A percentile compares a stretch with the other conserved stretches of the same genome.
Evolutionary conservation across 2,329 filamentous ascomycete species (phyloP).

Genomic region (Cordyceps fumosorosea): DNA sequence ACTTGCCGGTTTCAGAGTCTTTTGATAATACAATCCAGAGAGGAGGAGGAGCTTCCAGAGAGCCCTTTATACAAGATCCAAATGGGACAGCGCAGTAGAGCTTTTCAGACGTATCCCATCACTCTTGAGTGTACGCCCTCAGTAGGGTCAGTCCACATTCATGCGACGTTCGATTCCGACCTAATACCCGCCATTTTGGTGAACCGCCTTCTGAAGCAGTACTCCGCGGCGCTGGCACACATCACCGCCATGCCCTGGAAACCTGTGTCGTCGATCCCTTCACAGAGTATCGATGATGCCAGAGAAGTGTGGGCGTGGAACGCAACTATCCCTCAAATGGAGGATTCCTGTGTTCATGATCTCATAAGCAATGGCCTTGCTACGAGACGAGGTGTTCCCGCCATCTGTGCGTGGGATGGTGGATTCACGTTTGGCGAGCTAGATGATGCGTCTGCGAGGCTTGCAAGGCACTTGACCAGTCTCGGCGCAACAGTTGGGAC

Average conservation of each 20-base stretch:
- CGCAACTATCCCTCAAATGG: background rate
- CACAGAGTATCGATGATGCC: background rate
- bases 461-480: background rate
- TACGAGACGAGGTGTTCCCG: constrained; percentile 17
- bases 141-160: background rate
- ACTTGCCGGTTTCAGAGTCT: constrained; percentile 43
- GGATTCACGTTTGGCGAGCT: constrained; percentile 31
- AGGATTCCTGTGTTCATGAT: background rate
- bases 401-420: constrained; percentile 41
- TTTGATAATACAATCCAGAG: background rate
- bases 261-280: background rate
- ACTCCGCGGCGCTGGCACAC: background rate
- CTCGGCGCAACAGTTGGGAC: constrained; percentile 22
- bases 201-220: background rate
- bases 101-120: background rate
- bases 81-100: background rate
- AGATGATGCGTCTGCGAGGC: background rate
- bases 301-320: background rate
- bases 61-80: background rate
- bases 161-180: background rate
- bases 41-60: background rate
- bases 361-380: background rate
- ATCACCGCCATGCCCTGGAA: background rate
- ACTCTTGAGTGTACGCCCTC: background rate
- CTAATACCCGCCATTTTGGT: background rate